Base-by-base conservation (phyloP, 2,329 filamentous ascomycete genomes). In the Ceratocystis harringtonii region DNA sequence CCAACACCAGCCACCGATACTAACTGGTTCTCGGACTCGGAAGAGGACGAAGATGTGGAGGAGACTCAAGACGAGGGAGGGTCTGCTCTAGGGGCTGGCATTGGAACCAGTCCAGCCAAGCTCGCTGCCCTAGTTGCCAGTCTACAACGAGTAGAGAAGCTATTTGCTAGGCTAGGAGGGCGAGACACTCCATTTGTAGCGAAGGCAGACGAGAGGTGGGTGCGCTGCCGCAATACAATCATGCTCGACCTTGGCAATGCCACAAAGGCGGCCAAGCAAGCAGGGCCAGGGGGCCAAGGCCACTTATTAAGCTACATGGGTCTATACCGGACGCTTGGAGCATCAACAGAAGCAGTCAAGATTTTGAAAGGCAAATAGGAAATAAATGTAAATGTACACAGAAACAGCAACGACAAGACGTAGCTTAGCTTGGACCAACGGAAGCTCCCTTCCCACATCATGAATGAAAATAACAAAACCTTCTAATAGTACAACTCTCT, bases 181-280 rank as follows among this genome's bases (percentile, higher is more conserved):
- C 74, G 76, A n/a, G 74, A 79, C 7, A 71, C 76, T 12, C 77
- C 79, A 0, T 80, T 82, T 65, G 77, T 82, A 15, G 74, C 76
- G 66, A 82, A 81, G 69, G 75, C 77, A 68, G 78, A 80, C 63
- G 81, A 82, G 64, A 77, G 81, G 45, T 73, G 84, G 65, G 71
- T 72, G 1, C 76, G 78, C 63, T 84, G 82, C 69, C 77, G 81
- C 63, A 83, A 80, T 68, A 84, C 81, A 0, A 74, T 85, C 25
- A 71, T 85, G 7, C 72, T 85, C 3, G 82, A 85, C 62, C 72
- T 84, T 19, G 77, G 76, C 55, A 78, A 80, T 25, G 81, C 82
- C 1, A 69, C 78, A 28, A 77, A 75, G 63, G 77, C 78, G 67
- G 75, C 77, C 2, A 75, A 74, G 48, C 78, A 76, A 64, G 77